phyloP scores from a whole-genome alignment of 257 asterid species.

The Euphrasia confusa region DNA sequence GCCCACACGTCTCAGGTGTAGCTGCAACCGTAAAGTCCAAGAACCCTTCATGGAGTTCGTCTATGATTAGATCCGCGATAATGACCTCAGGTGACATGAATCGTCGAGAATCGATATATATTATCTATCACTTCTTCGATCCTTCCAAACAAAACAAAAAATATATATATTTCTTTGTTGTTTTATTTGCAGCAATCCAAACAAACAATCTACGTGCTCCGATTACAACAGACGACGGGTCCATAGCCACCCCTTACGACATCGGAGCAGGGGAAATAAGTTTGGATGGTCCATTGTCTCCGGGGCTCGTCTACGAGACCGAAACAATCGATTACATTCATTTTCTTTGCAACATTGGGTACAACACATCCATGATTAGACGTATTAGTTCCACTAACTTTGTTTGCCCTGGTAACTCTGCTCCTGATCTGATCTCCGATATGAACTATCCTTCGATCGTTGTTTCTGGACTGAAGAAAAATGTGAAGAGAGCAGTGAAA shows the following conservation, averaged over 20 bases:
- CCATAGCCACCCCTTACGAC: conserved; percentile 57
- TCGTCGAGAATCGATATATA: too few relatives aligned
- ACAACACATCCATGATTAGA: conserved; percentile 36
- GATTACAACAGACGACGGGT: conserved; percentile 33
- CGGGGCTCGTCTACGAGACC: conserved; percentile 83
- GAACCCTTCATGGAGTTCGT: neutral
- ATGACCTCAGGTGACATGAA: neutral
- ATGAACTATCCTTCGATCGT: conserved; percentile 87
- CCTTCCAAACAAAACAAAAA: neutral
- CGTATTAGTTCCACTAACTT: conserved; percentile 45
- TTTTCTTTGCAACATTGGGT: conserved; percentile 68
- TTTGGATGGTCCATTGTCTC: conserved; percentile 45
- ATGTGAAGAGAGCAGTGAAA: conserved; percentile 8
- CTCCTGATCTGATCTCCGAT: conserved; percentile 48
- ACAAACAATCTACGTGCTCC: conserved; percentile 50
- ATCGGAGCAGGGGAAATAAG: conserved; percentile 76
- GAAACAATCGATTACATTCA: conserved; percentile 42
- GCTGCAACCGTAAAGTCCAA: too few relatives aligned
- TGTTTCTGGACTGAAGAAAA: conserved; percentile 32
- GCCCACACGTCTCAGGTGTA: too few relatives aligned
- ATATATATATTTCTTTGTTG: too few relatives aligned
- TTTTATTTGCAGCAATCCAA: conserved; percentile 45
- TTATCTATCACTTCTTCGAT: neutral
- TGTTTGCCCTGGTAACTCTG: conserved; percentile 43
- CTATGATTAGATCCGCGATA: neutral